These are phyloP conservation scores for Didymellaceae sp. DNA, from an alignment of 2,329 filamentous ascomycete species.

Conservation along the genomic window DNA sequence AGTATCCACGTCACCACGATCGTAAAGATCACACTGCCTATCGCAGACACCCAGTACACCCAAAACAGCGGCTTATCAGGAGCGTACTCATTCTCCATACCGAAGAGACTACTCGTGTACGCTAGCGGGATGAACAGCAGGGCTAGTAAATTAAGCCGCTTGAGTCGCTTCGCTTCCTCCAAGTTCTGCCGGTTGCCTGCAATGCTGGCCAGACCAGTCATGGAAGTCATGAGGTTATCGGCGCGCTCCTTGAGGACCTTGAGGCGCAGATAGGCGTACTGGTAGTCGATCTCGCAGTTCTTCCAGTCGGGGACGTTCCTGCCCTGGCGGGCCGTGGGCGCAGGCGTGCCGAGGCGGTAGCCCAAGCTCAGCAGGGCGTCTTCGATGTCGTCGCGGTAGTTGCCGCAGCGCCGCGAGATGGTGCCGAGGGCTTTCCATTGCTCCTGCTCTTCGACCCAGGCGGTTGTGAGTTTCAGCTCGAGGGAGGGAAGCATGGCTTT, in stretches of 20 bases:
- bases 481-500: constrained; percentile 44
- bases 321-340: not conserved
- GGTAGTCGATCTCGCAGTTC: constrained; percentile 40
- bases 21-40: constrained; percentile 35
- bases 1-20: constrained; percentile 33
- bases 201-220: constrained; percentile 45
- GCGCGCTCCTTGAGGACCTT: constrained; percentile 43
- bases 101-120: constrained; percentile 42
- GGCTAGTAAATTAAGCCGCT: constrained; percentile 42
- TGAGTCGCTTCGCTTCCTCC: constrained; percentile 45
- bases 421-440: constrained; percentile 45
- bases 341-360: constrained; percentile 25
- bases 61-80: constrained; percentile 38
- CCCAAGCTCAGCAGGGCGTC: constrained; percentile 40
- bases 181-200: constrained; percentile 45
- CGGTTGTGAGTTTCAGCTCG: constrained; percentile 40
- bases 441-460: constrained; percentile 43
- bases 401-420: constrained; percentile 44
- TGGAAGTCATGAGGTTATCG: constrained; percentile 43
- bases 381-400: constrained; percentile 46
- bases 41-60: constrained; percentile 43
- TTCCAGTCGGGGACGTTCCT: constrained; percentile 25
- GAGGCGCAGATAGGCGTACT: constrained; percentile 43
- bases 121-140: constrained; percentile 45
- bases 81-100: constrained; percentile 42